A percentile compares a stretch with the other conserved stretches of the same genome.
These are phyloP conservation scores for Neoboletus subvelutipes DNA, from an alignment of 768 basidiomycete species.

Conservation along the genomic window DNA sequence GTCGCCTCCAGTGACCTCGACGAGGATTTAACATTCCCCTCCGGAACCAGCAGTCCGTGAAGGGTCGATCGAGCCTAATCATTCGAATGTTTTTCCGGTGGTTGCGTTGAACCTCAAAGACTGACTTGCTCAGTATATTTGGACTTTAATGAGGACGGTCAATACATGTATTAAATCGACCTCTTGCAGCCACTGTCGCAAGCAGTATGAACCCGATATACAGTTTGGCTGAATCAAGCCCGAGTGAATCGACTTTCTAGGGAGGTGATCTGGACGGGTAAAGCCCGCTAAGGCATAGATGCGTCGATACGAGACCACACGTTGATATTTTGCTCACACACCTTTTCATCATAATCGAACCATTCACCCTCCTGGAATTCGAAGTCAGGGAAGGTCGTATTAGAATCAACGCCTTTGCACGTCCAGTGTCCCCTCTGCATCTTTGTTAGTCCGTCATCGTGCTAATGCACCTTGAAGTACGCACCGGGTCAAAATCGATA, in stretches of 20 bases:
- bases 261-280: constrained; percentile 70
- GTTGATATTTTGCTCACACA: constrained; percentile 21
- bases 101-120: not conserved
- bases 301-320: not conserved
- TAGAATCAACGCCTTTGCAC: constrained; percentile 60
- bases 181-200: no score
- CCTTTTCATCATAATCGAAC: constrained; percentile 93
- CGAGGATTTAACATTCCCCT: not conserved
- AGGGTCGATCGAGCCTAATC: not conserved
- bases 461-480: constrained; percentile 13
- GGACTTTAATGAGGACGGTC: not conserved
- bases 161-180: not conserved
- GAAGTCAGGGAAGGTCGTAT: constrained; percentile 61
- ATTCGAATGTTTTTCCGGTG: not conserved
- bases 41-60: no score
- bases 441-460: not conserved
- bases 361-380: constrained; percentile 55
- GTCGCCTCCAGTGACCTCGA: not conserved
- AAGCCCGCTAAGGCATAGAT: constrained; percentile 42
- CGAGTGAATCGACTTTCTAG: constrained; percentile 67
- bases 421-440: constrained; percentile 69
- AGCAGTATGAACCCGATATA: not conserved
- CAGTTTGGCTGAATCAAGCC: constrained; percentile 38
- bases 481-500: constrained; percentile 72
- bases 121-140: not conserved